Evolutionary conservation across 2,329 filamentous ascomycete genomes (phyloP).

Genomic region (Clonostachys rhizophaga): DNA sequence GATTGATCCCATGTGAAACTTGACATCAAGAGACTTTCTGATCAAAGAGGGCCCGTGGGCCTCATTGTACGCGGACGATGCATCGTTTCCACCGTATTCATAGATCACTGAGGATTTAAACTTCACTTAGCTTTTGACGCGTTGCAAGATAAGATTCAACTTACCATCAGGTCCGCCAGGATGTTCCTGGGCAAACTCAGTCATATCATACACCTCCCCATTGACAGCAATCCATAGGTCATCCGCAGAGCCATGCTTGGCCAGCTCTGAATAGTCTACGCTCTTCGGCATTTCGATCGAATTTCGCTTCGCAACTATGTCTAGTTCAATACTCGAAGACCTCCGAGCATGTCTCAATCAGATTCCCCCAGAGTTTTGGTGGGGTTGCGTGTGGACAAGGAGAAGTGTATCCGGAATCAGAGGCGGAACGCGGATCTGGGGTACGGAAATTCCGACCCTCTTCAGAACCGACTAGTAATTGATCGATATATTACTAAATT

Average conservation of each 20-base stretch:
- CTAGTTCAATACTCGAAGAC: no score
- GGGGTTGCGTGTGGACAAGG: no score
- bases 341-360: no score
- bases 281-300: no score
- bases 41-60: conserved; percentile 13
- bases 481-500: no score
- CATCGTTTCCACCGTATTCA: conserved; percentile 14
- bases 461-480: no score
- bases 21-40: conserved; percentile 5
- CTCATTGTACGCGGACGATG: conserved; percentile 12
- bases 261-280: no score
- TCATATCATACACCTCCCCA: conserved; percentile 61
- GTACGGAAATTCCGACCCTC: no score
- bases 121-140: background rate
- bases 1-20: conserved; percentile 8
- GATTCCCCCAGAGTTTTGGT: no score
- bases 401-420: no score
- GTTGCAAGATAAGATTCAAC: background rate
- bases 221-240: conserved; percentile 65
- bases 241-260: conserved; percentile 12
- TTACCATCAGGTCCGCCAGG: conserved; percentile 18
- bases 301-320: no score
- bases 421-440: no score
- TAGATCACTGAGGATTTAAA: conserved; percentile 11
- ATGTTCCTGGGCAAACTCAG: conserved; percentile 50